A percentile compares a stretch with the other conserved stretches of the same genome.
Evolutionary conservation across 352 stramenopile species (phyloP).

Genomic region (Thalassiosira livingstoniorum): DNA sequence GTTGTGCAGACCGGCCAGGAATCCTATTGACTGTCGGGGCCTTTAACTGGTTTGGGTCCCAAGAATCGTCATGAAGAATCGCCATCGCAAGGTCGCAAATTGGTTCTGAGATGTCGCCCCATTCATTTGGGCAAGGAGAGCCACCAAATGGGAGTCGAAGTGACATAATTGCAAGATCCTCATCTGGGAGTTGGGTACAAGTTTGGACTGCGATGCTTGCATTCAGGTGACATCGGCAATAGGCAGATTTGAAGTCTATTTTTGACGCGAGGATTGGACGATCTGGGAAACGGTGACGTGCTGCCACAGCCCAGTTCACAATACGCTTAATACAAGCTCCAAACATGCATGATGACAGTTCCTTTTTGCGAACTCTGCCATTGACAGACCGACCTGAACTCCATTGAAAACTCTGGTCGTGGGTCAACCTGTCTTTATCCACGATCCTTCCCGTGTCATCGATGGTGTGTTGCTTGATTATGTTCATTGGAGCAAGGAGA

Average conservation of each 20-base stretch:
- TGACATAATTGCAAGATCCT: not conserved
- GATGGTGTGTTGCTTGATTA: slow-evolving; percentile 22
- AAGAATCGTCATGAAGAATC: not conserved
- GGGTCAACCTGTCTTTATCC: slow-evolving; percentile 34
- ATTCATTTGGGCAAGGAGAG: not conserved
- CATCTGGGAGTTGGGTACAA: not conserved
- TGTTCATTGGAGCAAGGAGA: slow-evolving; percentile 10
- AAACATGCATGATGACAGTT: slow-evolving; percentile 23
- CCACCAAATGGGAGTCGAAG: slow-evolving; percentile 14
- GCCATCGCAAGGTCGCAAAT: not conserved
- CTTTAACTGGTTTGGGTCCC: not conserved
- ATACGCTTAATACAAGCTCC: slow-evolving; percentile 9
- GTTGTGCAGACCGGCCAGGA: not conserved
- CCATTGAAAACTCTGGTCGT: slow-evolving; percentile 35
- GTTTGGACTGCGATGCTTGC: not conserved
- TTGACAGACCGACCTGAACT: slow-evolving; percentile 24
- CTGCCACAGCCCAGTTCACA: slow-evolving; percentile 10
- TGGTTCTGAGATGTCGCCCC: slow-evolving; percentile 2
- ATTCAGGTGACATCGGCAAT: not conserved
- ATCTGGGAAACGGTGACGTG: not conserved
- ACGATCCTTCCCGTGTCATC: slow-evolving; percentile 16
- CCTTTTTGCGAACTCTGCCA: not conserved
- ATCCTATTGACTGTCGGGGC: too few species aligned
- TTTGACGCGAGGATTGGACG: slow-evolving; percentile 7
- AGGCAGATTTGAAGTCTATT: slow-evolving; percentile 16